Evolutionary conservation across 164 flowering plant genomes (phyloP), one percentile per base, ranked within the genome.

Genomic region (Macadamia tetraphylla): DNA sequence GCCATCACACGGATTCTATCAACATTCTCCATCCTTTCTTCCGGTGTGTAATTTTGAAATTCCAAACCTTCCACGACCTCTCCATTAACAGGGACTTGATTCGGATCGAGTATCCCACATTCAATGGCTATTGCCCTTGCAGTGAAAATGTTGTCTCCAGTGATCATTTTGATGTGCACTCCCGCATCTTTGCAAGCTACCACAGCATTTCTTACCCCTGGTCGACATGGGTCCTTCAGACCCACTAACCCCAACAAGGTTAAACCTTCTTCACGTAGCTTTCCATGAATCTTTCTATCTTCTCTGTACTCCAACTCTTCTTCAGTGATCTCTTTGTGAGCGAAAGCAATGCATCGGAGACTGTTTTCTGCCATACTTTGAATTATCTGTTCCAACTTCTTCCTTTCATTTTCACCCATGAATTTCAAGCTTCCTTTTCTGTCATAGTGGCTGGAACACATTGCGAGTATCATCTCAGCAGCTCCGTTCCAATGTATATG

Each of bases 401-500:
- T 49, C 67, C 74, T 80, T 60, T 18, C 76, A 13, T 67, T 77
- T 11, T 73, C 74, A 55, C 78, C 77, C 43, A 89, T 64, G 17
- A 65, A 3, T 65, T 71, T 83, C 6, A 48, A 29, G 3, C 3
- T 58, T 59, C 91, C 91, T 49, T 29, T 48, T 2, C 59, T 70
- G 7, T 76, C 77, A 64, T 80, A 84, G 56, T 81, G 88, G 46
- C 63, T 63, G 1, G 88, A 83, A 63, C 91, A 85, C 90, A 78
- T 84, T 32, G 84, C 78, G 17, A 88, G 68, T 6, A 90, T 71
- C 78, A 90, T 83, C 79, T 90, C 93, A 1, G 96, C 91, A 40
- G 92, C 92, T 63, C 96, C 96, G 73, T 90, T 88, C 92, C 91
- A 88, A 60, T 88, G 93, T 58, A 83, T 82, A 70, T 87, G 82